Evolutionary conservation across 805 yeast genomes (phyloP).

Genomic region (Millerago galiae): DNA sequence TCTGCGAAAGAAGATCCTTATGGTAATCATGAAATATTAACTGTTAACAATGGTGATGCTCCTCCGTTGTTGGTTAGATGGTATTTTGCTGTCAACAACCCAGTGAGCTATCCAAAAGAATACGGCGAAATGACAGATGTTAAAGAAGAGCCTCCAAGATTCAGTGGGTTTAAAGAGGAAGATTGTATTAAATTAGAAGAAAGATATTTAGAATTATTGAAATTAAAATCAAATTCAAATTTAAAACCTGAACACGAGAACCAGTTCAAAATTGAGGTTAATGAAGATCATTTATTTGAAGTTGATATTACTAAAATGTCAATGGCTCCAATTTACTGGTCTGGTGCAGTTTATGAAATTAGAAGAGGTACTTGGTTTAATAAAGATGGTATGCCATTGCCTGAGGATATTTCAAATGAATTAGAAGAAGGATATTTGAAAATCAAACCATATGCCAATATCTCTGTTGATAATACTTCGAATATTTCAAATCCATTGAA

Average conservation of each 20-base stretch:
- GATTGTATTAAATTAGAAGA: conserved; percentile 63
- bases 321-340: conserved; percentile 76
- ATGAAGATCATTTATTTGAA: conserved; percentile 73
- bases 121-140: conserved; percentile 40
- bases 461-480: conserved; percentile 1
- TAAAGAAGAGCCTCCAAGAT: conserved; percentile 40
- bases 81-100: conserved; percentile 82
- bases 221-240: not conserved
- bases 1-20: not conserved
- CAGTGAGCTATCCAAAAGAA: conserved; percentile 60
- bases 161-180: conserved; percentile 54
- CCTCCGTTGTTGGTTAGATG: conserved; percentile 35
- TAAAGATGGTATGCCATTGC: conserved; percentile 49
- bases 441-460: conserved; percentile 30
- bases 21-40: not conserved
- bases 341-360: conserved; percentile 78
- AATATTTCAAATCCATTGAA: conserved; percentile 13
- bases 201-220: conserved; percentile 5
- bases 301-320: conserved; percentile 54
- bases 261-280: conserved; percentile 35
- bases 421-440: conserved; percentile 51
- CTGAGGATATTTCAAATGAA: conserved; percentile 41
- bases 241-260: not conserved
- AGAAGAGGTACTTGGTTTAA: conserved; percentile 84
- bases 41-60: conserved; percentile 1